phyloP scores from a whole-genome alignment of 2,329 filamentous ascomycete genomes.

The Venturia aucupariae region DNA sequence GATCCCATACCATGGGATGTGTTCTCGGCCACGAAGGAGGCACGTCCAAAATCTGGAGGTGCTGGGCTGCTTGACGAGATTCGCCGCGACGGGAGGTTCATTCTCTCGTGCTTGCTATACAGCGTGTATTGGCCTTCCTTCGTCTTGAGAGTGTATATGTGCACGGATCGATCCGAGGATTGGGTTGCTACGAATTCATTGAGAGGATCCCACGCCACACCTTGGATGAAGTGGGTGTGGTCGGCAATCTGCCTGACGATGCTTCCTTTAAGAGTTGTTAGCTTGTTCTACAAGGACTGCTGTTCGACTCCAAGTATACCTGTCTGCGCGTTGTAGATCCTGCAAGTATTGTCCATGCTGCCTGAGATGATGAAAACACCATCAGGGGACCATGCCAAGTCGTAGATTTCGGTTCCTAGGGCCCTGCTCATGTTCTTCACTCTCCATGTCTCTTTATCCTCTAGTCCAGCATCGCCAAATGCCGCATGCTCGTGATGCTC shows the following conservation, averaged over 20 bases:
- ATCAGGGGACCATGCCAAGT: conserved; percentile 98
- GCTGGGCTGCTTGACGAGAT: conserved; percentile 90
- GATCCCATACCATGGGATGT: conserved; percentile 58
- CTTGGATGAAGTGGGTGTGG: conserved; percentile 96
- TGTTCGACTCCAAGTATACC: conserved; percentile 43
- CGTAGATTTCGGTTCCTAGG: conserved; percentile 92
- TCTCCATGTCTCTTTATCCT: conserved; percentile 95
- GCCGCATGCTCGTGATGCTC: conserved; percentile 54
- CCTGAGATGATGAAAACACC: conserved; percentile 93
- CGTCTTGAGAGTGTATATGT: conserved; percentile 91
- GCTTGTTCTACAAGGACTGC: conserved; percentile 14
- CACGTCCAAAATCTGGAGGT: conserved; percentile 67
- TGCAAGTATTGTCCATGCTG: conserved; percentile 97
- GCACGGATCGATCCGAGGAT: conserved; percentile 93
- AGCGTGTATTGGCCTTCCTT: conserved; percentile 94
- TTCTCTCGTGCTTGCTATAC: conserved; percentile 67
- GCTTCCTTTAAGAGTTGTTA: conserved; percentile 36
- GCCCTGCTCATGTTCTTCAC: conserved; percentile 97
- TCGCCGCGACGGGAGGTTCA: conserved; percentile 80
- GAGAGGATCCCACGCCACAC: conserved; percentile 94
- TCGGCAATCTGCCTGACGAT: conserved; percentile 90
- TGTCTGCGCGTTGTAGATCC: conserved; percentile 90
- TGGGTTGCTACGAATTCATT: conserved; percentile 98
- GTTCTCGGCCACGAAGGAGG: conserved; percentile 51
- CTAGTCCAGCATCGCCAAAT: conserved; percentile 75